phyloP scores from a whole-genome alignment of 768 basidiomycete species.

The Paxillus ammoniavirescens region DNA sequence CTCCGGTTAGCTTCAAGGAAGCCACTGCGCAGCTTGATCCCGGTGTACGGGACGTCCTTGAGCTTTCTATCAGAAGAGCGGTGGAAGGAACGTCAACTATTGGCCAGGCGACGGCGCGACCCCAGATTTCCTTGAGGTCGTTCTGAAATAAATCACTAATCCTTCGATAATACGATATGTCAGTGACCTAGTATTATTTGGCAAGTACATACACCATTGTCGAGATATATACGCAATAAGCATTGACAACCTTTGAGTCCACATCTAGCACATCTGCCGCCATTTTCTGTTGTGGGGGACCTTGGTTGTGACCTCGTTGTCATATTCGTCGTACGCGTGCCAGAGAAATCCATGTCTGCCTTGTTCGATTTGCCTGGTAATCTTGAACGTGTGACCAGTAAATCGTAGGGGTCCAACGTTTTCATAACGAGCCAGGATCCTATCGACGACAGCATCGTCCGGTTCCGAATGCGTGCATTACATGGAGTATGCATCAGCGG shows the following conservation, averaged over 20 bases:
- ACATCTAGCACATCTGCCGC: too few relatives aligned
- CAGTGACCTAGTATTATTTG: too few relatives aligned
- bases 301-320: neutral
- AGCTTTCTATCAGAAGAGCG: slow-evolving; percentile 75
- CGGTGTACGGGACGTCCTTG: slow-evolving; percentile 58
- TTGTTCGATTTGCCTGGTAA: slow-evolving; percentile 4
- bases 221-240: too few relatives aligned
- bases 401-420: neutral
- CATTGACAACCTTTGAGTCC: too few relatives aligned
- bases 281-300: neutral
- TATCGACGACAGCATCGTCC: neutral
- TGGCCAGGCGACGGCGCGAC: slow-evolving; percentile 47
- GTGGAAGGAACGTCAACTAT: slow-evolving; percentile 47
- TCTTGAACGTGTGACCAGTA: slow-evolving; percentile 8
- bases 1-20: slow-evolving; percentile 81
- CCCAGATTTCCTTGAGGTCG: slow-evolving; percentile 75
- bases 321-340: neutral
- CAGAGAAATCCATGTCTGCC: too few relatives aligned
- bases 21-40: slow-evolving; percentile 68
- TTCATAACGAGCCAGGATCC: neutral
- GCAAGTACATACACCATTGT: too few relatives aligned
- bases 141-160: slow-evolving; percentile 40
- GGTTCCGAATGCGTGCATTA: neutral
- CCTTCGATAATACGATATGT: too few relatives aligned
- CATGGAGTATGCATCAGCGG: too few relatives aligned